A percentile compares a stretch with the other conserved stretches of the same genome.
Conservation (phyloP, 768 basidiomycete species). For the Tulasnella sp. region DNA sequence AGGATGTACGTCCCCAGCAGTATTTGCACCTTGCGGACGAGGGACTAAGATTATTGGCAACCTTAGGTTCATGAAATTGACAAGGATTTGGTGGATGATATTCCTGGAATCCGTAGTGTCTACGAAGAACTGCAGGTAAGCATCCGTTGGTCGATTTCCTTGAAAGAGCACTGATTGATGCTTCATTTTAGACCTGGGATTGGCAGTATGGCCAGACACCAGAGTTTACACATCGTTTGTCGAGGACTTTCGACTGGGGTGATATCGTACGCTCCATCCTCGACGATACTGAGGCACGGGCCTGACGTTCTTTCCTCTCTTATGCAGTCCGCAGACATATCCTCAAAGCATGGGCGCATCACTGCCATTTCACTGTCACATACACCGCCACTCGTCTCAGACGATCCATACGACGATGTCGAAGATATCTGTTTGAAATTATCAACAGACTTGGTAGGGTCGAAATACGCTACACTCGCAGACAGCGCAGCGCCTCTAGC, state of each 20-base stretch:
- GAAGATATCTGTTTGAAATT: slow-evolving; percentile 21
- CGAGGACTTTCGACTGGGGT: slow-evolving; percentile 43
- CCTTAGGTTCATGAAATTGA: slow-evolving; percentile 5
- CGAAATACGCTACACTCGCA: slow-evolving; percentile 28
- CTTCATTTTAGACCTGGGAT: slow-evolving; percentile 71
- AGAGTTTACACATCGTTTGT: slow-evolving; percentile 70
- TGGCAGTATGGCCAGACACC: slow-evolving; percentile 94
- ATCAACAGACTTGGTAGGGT: slow-evolving; percentile 20
- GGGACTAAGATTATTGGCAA: not conserved
- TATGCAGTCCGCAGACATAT: slow-evolving; percentile 48
- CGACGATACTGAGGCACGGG: slow-evolving; percentile 31
- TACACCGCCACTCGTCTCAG: not conserved
- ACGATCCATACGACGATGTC: slow-evolving; percentile 17
- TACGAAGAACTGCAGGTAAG: slow-evolving; percentile 67
- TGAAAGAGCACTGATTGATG: not conserved
- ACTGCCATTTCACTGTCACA: slow-evolving; percentile 8
- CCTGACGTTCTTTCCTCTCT: slow-evolving; percentile 21
- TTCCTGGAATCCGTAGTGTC: slow-evolving; percentile 45
- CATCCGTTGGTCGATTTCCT: not conserved
- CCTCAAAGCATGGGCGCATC: slow-evolving; percentile 65
- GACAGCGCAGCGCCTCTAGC: not conserved
- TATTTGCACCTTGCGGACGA: not conserved
- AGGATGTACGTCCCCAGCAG: slow-evolving; percentile 25
- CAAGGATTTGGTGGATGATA: slow-evolving; percentile 41
- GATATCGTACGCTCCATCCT: slow-evolving; percentile 40